phyloP scores from a whole-genome alignment of 1,284 basidiomycete species.

The Fomes fomentarius region DNA sequence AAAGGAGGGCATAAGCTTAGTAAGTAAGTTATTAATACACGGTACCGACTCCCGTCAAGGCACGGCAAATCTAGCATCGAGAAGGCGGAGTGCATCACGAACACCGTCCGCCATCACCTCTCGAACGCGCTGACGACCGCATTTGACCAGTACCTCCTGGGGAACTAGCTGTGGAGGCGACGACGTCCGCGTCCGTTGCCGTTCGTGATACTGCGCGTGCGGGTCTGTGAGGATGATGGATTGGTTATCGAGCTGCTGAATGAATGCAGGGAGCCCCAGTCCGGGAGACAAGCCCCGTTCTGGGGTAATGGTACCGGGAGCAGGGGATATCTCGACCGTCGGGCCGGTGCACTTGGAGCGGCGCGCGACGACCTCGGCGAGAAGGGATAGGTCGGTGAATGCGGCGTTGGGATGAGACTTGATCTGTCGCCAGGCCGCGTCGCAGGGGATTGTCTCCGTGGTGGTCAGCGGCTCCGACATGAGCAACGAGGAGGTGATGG shows the following conservation, averaged over 20 bases:
- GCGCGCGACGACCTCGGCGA: constrained; percentile 88
- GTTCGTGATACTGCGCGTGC: constrained; percentile 53
- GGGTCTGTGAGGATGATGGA: constrained; percentile 52
- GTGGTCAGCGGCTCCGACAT: constrained; percentile 26
- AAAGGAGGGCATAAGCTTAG: constrained; percentile 9
- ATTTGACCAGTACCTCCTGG: constrained; percentile 61
- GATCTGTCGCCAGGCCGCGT: constrained; percentile 84
- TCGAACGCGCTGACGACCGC: constrained; percentile 58
- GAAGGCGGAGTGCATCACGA: constrained; percentile 73
- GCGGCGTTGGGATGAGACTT: constrained; percentile 89
- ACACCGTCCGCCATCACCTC: constrained; percentile 82
- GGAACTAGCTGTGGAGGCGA: constrained; percentile 57
- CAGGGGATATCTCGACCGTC: constrained; percentile 65
- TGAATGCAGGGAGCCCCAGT: constrained; percentile 22
- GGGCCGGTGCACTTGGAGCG: constrained; percentile 80
- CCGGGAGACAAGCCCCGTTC: constrained; percentile 44
- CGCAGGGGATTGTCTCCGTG: constrained; percentile 72
- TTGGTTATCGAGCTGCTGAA: constrained; percentile 28
- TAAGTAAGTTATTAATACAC: constrained; percentile 7
- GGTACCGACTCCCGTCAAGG: constrained; percentile 14
- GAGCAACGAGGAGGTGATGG: constrained; percentile 19
- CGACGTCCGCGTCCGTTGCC: constrained; percentile 48
- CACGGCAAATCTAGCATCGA: constrained; percentile 68
- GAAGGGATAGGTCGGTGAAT: constrained; percentile 78
- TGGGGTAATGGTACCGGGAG: constrained; percentile 50